These are phyloP conservation scores for Scutellaria barbata DNA, from an alignment of 257 asterid genomes.

Conservation along the genomic window DNA sequence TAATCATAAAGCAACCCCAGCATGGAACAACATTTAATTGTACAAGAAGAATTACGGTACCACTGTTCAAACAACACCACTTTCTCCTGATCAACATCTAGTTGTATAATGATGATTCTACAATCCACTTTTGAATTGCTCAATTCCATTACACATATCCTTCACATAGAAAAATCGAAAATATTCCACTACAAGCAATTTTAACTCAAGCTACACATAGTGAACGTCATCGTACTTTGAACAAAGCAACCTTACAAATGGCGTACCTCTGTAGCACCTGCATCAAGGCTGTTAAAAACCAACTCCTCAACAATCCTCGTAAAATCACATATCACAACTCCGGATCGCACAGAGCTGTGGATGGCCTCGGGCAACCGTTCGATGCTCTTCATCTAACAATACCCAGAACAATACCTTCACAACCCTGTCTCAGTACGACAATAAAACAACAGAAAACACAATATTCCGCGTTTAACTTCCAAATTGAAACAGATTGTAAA, in stretches of 20 bases:
- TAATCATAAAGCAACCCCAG: neutral
- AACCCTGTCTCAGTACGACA: slow-evolving; percentile 12
- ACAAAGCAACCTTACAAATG: neutral
- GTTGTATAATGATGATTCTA: neutral
- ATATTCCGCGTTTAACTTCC: slow-evolving; percentile 1
- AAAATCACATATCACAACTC: slow-evolving; percentile 70
- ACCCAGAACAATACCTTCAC: slow-evolving; percentile 17
- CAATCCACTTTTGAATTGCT: slow-evolving; percentile 12
- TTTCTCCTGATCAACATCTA: slow-evolving; percentile 7
- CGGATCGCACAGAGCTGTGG: slow-evolving; percentile 75
- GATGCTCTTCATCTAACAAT: slow-evolving; percentile 61
- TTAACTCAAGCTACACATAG: neutral
- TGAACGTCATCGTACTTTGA: neutral
- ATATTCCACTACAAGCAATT: neutral
- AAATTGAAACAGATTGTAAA: slow-evolving; percentile 2
- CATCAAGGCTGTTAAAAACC: slow-evolving; percentile 82
- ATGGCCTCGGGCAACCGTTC: slow-evolving; percentile 72
- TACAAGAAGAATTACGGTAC: neutral
- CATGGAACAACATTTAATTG: slow-evolving; percentile 10
- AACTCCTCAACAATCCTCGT: slow-evolving; percentile 89
- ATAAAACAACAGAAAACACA: slow-evolving; percentile 12
- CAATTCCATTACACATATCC: neutral
- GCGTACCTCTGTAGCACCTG: slow-evolving; percentile 84
- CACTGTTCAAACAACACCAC: neutral
- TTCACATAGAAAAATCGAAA: neutral